A percentile compares a stretch with the other conserved stretches of the same genome.
These are phyloP conservation scores for Aspergillus carlsbadensis DNA, from an alignment of 495 filamentous ascomycete genomes.

Conservation along the genomic window DNA sequence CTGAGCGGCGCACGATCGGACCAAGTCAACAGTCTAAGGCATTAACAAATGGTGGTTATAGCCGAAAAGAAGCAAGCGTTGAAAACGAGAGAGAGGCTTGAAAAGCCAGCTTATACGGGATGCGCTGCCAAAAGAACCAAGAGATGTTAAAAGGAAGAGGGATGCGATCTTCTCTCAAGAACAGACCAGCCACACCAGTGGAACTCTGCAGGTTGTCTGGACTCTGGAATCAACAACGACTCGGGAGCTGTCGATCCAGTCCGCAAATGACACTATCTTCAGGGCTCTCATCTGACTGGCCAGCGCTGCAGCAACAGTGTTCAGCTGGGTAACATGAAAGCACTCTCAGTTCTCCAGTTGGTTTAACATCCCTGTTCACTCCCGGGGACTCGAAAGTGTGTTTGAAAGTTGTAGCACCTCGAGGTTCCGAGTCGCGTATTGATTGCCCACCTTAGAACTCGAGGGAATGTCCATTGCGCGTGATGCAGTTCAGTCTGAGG, in stretches of 20 bases:
- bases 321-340: not conserved
- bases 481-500: no score
- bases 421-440: no score
- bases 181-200: not conserved
- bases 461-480: no score
- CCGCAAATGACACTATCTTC: not conserved
- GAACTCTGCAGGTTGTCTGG: no score
- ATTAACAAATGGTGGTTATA: not conserved
- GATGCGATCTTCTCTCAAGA: slow-evolving; percentile 3
- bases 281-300: not conserved
- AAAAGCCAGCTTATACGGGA: not conserved
- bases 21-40: not conserved
- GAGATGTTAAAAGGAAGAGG: not conserved
- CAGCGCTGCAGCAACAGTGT: not conserved
- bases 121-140: not conserved
- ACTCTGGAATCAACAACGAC: not conserved
- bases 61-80: not conserved
- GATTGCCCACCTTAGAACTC: no score
- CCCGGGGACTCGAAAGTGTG: no score
- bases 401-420: no score
- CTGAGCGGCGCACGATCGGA: not conserved
- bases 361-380: no score
- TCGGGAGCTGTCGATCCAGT: not conserved
- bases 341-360: not conserved
- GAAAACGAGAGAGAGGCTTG: not conserved